phyloP scores from a whole-genome alignment of 2,329 filamentous ascomycete species.

The Scedosporium minutisporum region DNA sequence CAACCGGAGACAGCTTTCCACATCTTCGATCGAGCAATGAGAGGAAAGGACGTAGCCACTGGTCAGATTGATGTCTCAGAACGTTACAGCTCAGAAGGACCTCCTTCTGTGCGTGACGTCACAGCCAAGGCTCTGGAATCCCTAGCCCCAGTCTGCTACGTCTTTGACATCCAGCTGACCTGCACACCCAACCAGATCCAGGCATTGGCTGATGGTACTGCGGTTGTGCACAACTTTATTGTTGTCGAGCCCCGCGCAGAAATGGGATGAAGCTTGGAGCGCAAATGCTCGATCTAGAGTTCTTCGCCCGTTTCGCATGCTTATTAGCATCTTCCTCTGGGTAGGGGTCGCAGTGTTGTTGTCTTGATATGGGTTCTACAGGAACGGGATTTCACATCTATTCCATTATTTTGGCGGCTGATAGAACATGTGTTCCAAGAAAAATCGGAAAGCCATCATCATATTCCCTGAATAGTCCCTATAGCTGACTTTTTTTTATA shows the following conservation, averaged over 20 bases:
- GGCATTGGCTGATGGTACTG: not conserved
- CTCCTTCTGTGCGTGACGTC: not conserved
- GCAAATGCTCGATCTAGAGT: too few relatives aligned
- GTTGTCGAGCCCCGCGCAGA: constrained; percentile 5
- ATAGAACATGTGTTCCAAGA: too few relatives aligned
- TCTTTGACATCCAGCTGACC: not conserved
- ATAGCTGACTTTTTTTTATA: too few relatives aligned
- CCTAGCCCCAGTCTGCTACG: not conserved
- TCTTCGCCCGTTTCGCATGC: too few relatives aligned
- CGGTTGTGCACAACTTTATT: constrained; percentile 19
- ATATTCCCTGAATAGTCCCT: too few relatives aligned
- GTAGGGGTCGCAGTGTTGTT: too few relatives aligned
- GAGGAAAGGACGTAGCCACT: constrained; percentile 43
- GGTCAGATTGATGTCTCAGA: constrained; percentile 42
- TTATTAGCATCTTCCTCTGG: too few relatives aligned
- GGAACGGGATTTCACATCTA: too few relatives aligned
- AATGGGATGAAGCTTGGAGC: too few relatives aligned
- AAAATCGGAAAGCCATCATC: too few relatives aligned
- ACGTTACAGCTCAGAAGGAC: constrained; percentile 13
- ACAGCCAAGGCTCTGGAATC: not conserved
- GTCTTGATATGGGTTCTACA: too few relatives aligned
- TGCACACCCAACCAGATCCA: constrained; percentile 1
- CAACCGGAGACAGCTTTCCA: constrained; percentile 51
- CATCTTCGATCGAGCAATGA: constrained; percentile 51
- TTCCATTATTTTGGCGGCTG: too few relatives aligned